Base-by-base conservation (phyloP, 2,329 filamentous ascomycete species). In the Beauveria brongniartii region DNA sequence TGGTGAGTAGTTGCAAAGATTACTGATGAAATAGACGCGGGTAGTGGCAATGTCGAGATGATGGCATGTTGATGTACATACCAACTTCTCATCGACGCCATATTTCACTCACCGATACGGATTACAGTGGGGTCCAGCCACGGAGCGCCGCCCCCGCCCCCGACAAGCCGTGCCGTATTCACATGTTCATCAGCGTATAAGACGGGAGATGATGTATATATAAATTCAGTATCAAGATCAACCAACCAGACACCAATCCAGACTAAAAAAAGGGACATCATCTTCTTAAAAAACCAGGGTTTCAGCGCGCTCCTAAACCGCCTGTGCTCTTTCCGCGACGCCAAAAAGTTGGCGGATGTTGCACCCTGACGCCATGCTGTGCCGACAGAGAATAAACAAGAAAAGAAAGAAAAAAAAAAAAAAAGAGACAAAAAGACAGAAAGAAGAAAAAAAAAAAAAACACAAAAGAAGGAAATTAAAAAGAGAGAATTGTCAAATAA, bases 341-440 rank as follows among this genome's bases (percentile, higher is more conserved):
- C 41, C 54, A 9, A 12, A 18, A 22, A 20, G n/a, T 14, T 24
- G 44, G 46, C 46, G 24, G 5, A 28, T 51, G n/a, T 44, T 59
- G 48, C 34, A 41, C 48, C 30, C 51, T 28, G 57, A 60, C 58
- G 50, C 58, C 58, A 60, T 60, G 58, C 58, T 60, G 57, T 59
- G 58, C 50, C 43, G 43, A 60, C 40, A 54, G 41, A 59, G 24
- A 52, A 56, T 56, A 58, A 46, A 47, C 28, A 53, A 57, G 54
- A 34, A 46, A 22, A n/a, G 12, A 12, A 34, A 4, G 3, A 10
- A 10, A 34, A 22, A n/a, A 12, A 12, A 12, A 4, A 1, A 12
- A 10, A 34, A 50, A 30, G 26, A 50, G 3, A n/a, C 10, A 18
- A 30, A 7, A 12, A 50, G 2, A 26, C 10, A 10, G 20, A 1